These are phyloP conservation scores for Keithomyces neogunnii DNA, from an alignment of 2,329 filamentous ascomycete genomes.

Conservation along the genomic window DNA sequence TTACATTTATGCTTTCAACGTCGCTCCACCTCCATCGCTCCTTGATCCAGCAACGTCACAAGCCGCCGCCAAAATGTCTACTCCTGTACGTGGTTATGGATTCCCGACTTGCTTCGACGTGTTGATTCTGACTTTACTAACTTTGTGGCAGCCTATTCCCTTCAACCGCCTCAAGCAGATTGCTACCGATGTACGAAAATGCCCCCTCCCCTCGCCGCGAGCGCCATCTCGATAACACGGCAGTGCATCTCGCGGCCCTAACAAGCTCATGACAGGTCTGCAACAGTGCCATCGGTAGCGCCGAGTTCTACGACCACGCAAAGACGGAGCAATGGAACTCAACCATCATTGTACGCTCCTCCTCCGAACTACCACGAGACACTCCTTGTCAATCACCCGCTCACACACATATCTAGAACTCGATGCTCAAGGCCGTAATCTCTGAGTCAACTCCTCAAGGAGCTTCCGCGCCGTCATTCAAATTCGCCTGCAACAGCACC, in stretches of 20 bases:
- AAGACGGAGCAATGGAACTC: conserved; percentile 87
- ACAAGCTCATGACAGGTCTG: conserved; percentile 58
- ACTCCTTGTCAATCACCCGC: conserved; percentile 6
- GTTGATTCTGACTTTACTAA: neutral
- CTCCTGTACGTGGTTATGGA: conserved; percentile 22
- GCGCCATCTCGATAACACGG: neutral
- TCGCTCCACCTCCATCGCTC: conserved; percentile 11
- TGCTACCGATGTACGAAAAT: conserved; percentile 62
- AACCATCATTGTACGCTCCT: conserved; percentile 69
- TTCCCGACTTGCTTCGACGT: neutral
- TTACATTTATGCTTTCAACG: neutral
- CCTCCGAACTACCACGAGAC: neutral
- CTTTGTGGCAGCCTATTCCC: conserved; percentile 56
- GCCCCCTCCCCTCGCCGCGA: neutral
- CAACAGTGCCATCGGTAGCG: conserved; percentile 63
- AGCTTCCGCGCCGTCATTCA: conserved; percentile 59
- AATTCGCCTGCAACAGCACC: conserved; percentile 96
- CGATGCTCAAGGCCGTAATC: conserved; percentile 69
- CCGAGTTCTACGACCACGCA: conserved; percentile 77
- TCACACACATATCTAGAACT: conserved; percentile 45
- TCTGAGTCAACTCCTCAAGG: conserved; percentile 58
- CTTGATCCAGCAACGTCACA: conserved; percentile 6
- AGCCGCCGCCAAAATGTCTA: conserved; percentile 24
- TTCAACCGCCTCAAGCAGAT: conserved; percentile 76
- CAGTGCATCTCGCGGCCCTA: neutral